These are phyloP conservation scores for Pyrenochaeta sp. DNA, from an alignment of 2,329 filamentous ascomycete species.

Conservation along the genomic window DNA sequence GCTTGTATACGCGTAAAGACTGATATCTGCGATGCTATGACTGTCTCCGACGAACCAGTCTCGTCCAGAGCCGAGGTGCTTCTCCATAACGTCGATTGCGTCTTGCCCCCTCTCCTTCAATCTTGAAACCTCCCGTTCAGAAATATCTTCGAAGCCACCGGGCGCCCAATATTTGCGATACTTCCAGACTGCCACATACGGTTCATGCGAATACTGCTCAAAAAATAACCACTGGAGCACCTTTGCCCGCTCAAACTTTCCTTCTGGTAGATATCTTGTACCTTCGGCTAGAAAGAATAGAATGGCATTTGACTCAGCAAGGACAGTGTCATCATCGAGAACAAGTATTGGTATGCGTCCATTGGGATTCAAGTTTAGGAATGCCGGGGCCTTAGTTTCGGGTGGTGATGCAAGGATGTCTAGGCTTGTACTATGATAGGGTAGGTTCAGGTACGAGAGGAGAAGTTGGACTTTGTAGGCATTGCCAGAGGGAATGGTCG, in stretches of 20 bases:
- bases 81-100: slow-evolving; percentile 24
- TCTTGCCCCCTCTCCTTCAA: slow-evolving; percentile 16
- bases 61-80: slow-evolving; percentile 15
- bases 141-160: slow-evolving; percentile 6
- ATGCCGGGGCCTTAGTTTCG: slow-evolving; percentile 14
- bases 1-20: slow-evolving; percentile 16
- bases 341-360: slow-evolving; percentile 20
- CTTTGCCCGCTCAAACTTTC: slow-evolving; percentile 8
- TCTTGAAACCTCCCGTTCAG: slow-evolving; percentile 7
- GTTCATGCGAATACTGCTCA: slow-evolving; percentile 25
- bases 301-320: slow-evolving; percentile 27
- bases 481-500: slow-evolving; percentile 26
- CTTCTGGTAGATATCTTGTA: slow-evolving; percentile 15
- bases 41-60: slow-evolving; percentile 20
- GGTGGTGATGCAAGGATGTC: slow-evolving; percentile 18
- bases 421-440: slow-evolving; percentile 18
- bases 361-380: slow-evolving; percentile 22
- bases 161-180: slow-evolving; percentile 19
- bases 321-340: slow-evolving; percentile 20
- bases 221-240: slow-evolving; percentile 28
- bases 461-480: slow-evolving; percentile 27
- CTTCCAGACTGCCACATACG: slow-evolving; percentile 23
- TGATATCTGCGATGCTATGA: slow-evolving; percentile 25
- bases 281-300: slow-evolving; percentile 21
- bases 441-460: slow-evolving; percentile 15